Evolutionary conservation across 2,329 filamentous ascomycete genomes (phyloP), one percentile per base, ranked within the genome.

Genomic region (Neofusicoccum ribis): DNA sequence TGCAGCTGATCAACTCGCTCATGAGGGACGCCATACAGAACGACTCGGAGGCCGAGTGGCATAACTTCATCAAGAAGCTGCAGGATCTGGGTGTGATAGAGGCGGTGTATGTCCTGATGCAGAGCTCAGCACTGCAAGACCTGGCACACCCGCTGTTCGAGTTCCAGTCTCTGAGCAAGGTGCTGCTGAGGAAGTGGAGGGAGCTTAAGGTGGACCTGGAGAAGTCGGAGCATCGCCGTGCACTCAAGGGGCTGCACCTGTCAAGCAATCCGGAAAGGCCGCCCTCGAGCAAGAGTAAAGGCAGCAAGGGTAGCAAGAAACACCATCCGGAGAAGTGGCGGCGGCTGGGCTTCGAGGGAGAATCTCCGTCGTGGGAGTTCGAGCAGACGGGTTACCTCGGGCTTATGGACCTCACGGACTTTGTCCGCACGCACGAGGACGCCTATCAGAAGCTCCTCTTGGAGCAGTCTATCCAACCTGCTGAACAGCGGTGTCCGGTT

Each of bases 351-450:
- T 99, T 99, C 72, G 91, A 95, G 76, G 90, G 91, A 0, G 95
- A 99, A 77, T 93, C 87, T 70, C 95, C 95, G 3, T 89, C 89
- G 0, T 85, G 85, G 71, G 95, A 99, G 71, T 98, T 99, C 73
- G 89, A 92, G 20, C 83, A 87, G 44, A 90, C 91, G 34, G 95
- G 95, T 0, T 98, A 93, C 75, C 79, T 99, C 63, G 95, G 95
- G 34, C 92, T 99, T 87, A 98, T 99, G 93, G 95, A 99, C 76
- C 79, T 99, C 72, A 92, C 93, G 2, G 93, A 98, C 77, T 99
- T 92, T 75, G 92, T 97, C 56, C 87, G 91, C 72, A 96, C 93
- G 74, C 89, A 97, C 73, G 92, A 97, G 76, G 93, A 97, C 74
- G 88, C 88, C 11, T 98, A 96, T 71, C 93, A 97, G 75, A 97